These are phyloP conservation scores for Iberis pinnata DNA, from an alignment of 345 rosid genomes.

Conservation along the genomic window DNA sequence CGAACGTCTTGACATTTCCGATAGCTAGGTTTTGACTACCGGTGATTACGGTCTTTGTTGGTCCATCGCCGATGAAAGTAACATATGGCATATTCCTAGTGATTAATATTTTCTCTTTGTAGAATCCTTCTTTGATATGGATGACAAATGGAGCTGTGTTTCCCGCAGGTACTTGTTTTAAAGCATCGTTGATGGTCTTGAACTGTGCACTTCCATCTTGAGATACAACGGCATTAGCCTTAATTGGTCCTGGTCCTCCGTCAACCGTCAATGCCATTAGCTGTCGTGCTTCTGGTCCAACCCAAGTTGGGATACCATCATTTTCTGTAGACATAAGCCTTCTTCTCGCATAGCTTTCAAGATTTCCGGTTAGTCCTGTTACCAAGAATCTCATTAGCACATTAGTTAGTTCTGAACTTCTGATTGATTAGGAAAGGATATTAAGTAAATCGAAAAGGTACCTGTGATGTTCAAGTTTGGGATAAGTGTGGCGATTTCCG, in stretches of 20 bases:
- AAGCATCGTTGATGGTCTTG: conserved; percentile 47
- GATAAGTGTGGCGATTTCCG: conserved; percentile 35
- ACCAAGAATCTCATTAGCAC: neutral
- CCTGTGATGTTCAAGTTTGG: conserved; percentile 29
- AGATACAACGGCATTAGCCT: conserved; percentile 52
- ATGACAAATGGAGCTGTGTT: conserved; percentile 40
- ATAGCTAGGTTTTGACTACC: conserved; percentile 39
- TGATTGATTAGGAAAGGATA: too few species aligned
- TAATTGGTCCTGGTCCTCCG: conserved; percentile 23
- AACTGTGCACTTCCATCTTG: conserved; percentile 66
- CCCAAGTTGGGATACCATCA: conserved; percentile 49
- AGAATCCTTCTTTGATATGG: conserved; percentile 61
- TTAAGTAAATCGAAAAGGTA: too few species aligned
- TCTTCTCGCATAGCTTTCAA: conserved; percentile 23
- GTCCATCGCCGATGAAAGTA: conserved; percentile 69
- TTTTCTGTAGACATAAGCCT: conserved; percentile 30
- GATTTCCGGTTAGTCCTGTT: conserved; percentile 15
- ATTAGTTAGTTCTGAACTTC: neutral
- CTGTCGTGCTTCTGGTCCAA: conserved; percentile 26
- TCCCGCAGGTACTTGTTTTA: conserved; percentile 37
- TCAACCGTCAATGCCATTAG: too few species aligned
- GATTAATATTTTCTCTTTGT: conserved; percentile 45
- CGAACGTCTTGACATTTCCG: conserved; percentile 43
- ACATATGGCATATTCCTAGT: conserved; percentile 30
- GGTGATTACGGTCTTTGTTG: conserved; percentile 51